Base-by-base conservation (phyloP, 2,329 filamentous ascomycete species). In the Phaeosphaeria sp. region DNA sequence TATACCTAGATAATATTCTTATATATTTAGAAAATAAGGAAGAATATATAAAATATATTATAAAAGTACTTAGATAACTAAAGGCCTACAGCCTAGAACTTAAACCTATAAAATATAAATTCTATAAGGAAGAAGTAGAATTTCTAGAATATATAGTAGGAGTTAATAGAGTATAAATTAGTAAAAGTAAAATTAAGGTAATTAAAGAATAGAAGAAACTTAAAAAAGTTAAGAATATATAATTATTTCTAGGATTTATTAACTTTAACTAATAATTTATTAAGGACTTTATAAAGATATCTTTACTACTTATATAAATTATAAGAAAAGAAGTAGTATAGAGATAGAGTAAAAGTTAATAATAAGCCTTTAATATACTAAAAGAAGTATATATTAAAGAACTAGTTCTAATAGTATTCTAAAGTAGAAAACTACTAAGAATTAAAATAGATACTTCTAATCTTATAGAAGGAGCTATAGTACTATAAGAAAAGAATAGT, bases 131-230 rank as follows among this genome's bases (percentile, higher is more conserved):
- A 52, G 21, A 42, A 52, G 41, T 56, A 36, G 23, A 58, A 43
- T 63, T 54, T 27, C 39, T 63, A 49, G 23, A 42, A 20, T 53
- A 56, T 48, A 58, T 58, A 46, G 46, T 63, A 36, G 52, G 42
- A 15, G 43, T 46, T 44, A 42, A 54, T 47, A 48, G 20, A 44
- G 52, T 55, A 20, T 33, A 52, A 25, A 51, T 55, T 10, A 60
- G 58, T 11, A 18, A 39, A 27, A 10, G 7, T 22, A 56, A 51
- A 21, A 56, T 56, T 42, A 20, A 52, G n/a, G 21, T 23, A 23
- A 17, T 58, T 39, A 49, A 55, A 6, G 36, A 53, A 21, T 60
- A 50, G 49, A 11, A 25, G 33, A 27, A 18, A 23, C 52, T 27
- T 15, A 52, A 18, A 44, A 58, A 13, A 2, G 17, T 58, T 10